Evolutionary conservation across 441 rosid species (phyloP), one percentile per base, ranked within the genome.

Genomic region (Metrosideros polymorpha): DNA sequence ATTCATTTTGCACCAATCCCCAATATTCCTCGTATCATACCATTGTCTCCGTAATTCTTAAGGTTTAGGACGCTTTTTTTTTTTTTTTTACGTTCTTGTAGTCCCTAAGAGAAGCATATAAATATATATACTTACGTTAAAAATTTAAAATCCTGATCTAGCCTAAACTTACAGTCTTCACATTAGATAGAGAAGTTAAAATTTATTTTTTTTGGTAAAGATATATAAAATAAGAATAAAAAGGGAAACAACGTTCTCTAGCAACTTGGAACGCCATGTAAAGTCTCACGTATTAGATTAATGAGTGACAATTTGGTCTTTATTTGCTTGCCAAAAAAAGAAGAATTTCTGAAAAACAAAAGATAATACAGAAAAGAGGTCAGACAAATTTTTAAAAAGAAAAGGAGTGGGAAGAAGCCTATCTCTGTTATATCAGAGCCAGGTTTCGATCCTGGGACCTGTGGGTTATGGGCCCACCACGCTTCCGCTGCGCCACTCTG

Each of bases 401-500:
- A 39, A 43, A 6, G 3, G 47, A 71, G 79, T 39, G 79, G 71
- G 22, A 6, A 39, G 84, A 83, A 83, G 84, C 84, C 84, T 30
- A 2, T 51, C 57, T 51, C 59, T 35, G n/a, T 9, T 5, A 0
- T 52, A 83, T 83, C 84, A 83, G 84, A 83, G 84, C 84, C 84
- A 83, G 84, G 84, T 83, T 83, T 83, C 84, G 84, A 83, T 83
- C 84, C 84, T 83, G 84, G 84, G 61, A 83, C 55, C 86, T 87
- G 86, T 87, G 89, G 89, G 89, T 87, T 84, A 87, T 87, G 86
- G 89, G 86, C 89, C 89, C 89, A 87, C 89, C 89, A 84, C 89
- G 89, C 86, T 87, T 87, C 86, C 89, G 86, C 89, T 87, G 89
- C 86, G 89, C 86, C 89, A 87, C 84, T 83, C 84, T 83, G 84